Base-by-base conservation (phyloP, 129 eudicot genomes). In the Arctium lappa region DNA sequence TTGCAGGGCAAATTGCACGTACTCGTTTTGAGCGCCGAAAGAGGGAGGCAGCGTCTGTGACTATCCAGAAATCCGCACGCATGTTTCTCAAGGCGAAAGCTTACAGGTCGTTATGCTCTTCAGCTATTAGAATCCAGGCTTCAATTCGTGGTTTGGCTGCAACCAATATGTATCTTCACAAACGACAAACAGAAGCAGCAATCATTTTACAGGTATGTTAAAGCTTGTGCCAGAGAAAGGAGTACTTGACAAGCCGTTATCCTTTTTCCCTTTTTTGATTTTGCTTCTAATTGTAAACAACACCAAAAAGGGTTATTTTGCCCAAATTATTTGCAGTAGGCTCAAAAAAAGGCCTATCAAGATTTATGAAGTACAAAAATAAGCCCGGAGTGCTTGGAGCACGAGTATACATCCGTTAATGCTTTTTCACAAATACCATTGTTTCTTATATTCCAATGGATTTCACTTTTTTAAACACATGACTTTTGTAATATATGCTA, bases 111-210 rank as follows among this genome's bases (percentile, higher is more conserved):
- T 38, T 91, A 60, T 84, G 72, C 75, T 48, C 72, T 37, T 90
- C 97, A 71, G 97, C 90, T 76, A 32, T 88, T 80, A 50, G 73
- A 9, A 73, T 95, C 81, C 95, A 93, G 78, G 80, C 97, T 36
- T 90, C 89, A 39, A 63, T 95, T 73, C 86, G 98, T 18, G 95
- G 89, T 32, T 83, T 93, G 91, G 83, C 91, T 86, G 93, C 94
- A 73, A 80, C 94, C 13, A 76, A 46, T 76, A 86, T 85, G 76
- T 85, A 88, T 77, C 82, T 69, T 66, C 78, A 73, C 29, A 81
- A 88, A 63, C 88, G 63, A 83, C 69, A 70, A 84, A 81, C 81
- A 40, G 86, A 76, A 53, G 97, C 99, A 76, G 95, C 93, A 56
- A 79, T 84, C 75, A 1, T 48, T 15, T 80, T 91, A 74, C 97